phyloP scores from a whole-genome alignment of 2,329 filamentous ascomycete genomes.

The Alternaria ventricosa region DNA sequence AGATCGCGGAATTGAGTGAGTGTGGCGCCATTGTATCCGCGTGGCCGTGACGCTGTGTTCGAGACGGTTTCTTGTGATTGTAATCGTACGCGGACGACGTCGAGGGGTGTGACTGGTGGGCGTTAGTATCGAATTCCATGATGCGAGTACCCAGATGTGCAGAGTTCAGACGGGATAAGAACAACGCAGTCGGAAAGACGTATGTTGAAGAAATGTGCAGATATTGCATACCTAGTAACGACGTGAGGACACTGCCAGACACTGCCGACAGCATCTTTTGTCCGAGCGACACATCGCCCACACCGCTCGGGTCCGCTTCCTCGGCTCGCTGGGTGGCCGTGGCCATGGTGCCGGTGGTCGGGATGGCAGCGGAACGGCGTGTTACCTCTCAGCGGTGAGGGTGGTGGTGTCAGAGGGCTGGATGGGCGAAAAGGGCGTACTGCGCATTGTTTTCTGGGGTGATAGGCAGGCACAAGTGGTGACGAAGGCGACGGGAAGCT shows the following conservation, averaged over 20 bases:
- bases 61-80: slow-evolving; percentile 77
- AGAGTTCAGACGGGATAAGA: neutral
- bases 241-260: slow-evolving; percentile 87
- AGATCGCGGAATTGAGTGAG: slow-evolving; percentile 67
- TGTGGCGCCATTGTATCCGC: slow-evolving; percentile 33
- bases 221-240: slow-evolving; percentile 63
- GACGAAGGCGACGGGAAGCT: slow-evolving; percentile 30
- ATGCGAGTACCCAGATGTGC: neutral
- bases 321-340: slow-evolving; percentile 43
- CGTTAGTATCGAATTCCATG: slow-evolving; percentile 11
- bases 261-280: slow-evolving; percentile 97
- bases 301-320: slow-evolving; percentile 50
- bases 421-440: slow-evolving; percentile 28
- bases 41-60: slow-evolving; percentile 56
- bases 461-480: slow-evolving; percentile 18
- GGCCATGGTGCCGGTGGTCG: slow-evolving; percentile 33
- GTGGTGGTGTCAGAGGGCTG: slow-evolving; percentile 29
- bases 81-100: slow-evolving; percentile 92
- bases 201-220: neutral
- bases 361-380: slow-evolving; percentile 2
- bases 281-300: slow-evolving; percentile 74
- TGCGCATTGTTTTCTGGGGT: slow-evolving; percentile 35
- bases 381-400: slow-evolving; percentile 43
- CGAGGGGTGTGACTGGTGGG: slow-evolving; percentile 78
- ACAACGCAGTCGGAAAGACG: neutral